A percentile compares a stretch with the other conserved stretches of the same genome.
Conservation (phyloP, 768 basidiomycete genomes). For the Rickenella mellea region DNA sequence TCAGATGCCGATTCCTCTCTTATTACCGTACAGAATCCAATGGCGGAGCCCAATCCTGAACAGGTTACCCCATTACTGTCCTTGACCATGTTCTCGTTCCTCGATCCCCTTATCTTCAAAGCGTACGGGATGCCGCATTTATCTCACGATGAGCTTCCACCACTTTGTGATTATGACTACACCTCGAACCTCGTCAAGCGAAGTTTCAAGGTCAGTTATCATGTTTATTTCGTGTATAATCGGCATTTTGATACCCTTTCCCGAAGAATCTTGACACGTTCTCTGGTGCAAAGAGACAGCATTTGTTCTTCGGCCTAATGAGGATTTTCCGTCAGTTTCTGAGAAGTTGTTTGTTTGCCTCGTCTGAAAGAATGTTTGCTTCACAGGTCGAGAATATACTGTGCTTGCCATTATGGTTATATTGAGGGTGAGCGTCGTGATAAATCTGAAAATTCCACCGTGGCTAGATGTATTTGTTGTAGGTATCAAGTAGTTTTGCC, state of each 20-base stretch:
- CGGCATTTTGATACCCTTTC: background rate
- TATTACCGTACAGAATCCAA: slow-evolving; percentile 21
- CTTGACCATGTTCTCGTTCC: slow-evolving; percentile 31
- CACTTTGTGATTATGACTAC: slow-evolving; percentile 38
- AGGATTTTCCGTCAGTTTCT: background rate
- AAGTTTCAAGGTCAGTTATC: slow-evolving; percentile 15
- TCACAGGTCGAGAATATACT: slow-evolving; percentile 7
- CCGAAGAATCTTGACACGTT: slow-evolving; percentile 30
- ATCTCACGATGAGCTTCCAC: slow-evolving; percentile 31
- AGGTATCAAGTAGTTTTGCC: slow-evolving; percentile 24
- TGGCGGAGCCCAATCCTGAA: slow-evolving; percentile 28
- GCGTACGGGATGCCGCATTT: slow-evolving; percentile 37
- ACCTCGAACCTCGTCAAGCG: slow-evolving; percentile 23
- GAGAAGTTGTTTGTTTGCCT: background rate
- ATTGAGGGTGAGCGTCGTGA: slow-evolving; percentile 10
- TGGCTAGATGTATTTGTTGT: too few species aligned
- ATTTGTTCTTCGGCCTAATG: slow-evolving; percentile 39
- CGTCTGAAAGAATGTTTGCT: background rate
- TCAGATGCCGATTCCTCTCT: background rate
- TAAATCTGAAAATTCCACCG: too few species aligned
- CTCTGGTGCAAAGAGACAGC: slow-evolving; percentile 27
- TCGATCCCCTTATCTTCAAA: slow-evolving; percentile 39
- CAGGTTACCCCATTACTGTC: slow-evolving; percentile 40
- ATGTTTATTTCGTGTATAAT: slow-evolving; percentile 13
- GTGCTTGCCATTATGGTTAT: slow-evolving; percentile 10